Base-by-base conservation (phyloP, 306 rosid species). In the Canavalia ensiformis region DNA sequence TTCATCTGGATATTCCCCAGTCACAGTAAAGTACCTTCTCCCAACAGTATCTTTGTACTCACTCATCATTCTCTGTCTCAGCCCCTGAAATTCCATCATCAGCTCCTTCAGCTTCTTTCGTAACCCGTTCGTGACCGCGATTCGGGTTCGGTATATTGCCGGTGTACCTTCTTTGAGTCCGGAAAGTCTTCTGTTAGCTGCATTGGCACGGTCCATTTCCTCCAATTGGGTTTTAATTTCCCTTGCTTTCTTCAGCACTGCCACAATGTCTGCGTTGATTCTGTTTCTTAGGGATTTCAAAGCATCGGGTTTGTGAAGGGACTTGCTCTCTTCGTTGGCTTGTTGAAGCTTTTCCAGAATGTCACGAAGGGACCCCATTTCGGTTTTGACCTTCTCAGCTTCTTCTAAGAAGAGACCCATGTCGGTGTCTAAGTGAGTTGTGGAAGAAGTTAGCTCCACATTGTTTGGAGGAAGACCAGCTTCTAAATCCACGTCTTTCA, bases 41-140 rank as follows among this genome's bases (percentile, higher is more conserved):
- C 93, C 97, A 0, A 94, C 94, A 0, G 98, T 92, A 4, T 94
- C 98, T 68, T 86, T 92, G 78, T 94, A 88, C 83, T 94, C 94
- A 0, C 85, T 82, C 97, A 92, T 94, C 93, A 90, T 92, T 81
- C 84, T 88, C 80, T 92, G 97, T 69, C 97, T 85, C 74, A 91
- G 76, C 0, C 82, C 89, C 83, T 94, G 98, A 50, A 94, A 94
- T 60, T 94, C 97, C 97, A 92, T 89, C 98, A 94, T 94, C 0
- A 92, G 75, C 78, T 94, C 98, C 84, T 90, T 90, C 4, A 92
- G 90, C 84, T 91, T 89, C 94, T 85, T 88, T 1, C 97, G 63
- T 25, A 94, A 75, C 5, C 98, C 98, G 8, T 86, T 90, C 3
- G 97, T 91, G 6, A 92, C 98, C 0, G 97, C 93, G 0, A 91